Evolutionary conservation across 192 early-diverging fungal genomes (phyloP).

Genomic region (Tieghemiomyces parasiticus): DNA sequence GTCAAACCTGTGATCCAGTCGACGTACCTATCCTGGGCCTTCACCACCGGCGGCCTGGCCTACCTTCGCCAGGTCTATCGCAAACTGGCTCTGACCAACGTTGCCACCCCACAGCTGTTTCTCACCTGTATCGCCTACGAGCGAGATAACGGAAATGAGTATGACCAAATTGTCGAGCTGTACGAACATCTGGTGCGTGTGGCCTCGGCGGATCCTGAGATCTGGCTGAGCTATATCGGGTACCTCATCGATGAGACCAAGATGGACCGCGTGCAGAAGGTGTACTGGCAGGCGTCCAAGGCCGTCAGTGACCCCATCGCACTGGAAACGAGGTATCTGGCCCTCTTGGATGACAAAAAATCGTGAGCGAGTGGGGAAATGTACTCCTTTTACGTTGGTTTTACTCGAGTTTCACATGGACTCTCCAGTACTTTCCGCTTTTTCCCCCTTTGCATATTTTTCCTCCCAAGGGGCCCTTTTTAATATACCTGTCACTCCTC

Average conservation of each 20-base stretch:
- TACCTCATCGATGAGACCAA: background rate
- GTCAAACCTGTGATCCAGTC: background rate
- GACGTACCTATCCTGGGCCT: background rate
- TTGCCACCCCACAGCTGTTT: background rate
- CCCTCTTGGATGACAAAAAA: background rate
- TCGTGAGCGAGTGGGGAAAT: too few relatives aligned
- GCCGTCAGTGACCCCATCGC: background rate
- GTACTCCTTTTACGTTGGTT: too few relatives aligned
- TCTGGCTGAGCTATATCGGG: background rate
- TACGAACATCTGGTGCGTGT: slow-evolving; percentile 4
- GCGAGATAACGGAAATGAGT: background rate
- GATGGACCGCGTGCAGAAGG: background rate
- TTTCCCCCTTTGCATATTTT: too few relatives aligned
- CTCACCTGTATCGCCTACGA: background rate
- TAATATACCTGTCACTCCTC: too few relatives aligned
- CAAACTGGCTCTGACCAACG: background rate
- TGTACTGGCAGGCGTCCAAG: background rate
- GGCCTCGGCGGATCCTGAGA: background rate
- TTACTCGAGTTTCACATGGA: too few relatives aligned
- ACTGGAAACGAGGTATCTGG: background rate
- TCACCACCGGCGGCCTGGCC: background rate
- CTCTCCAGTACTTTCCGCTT: too few relatives aligned
- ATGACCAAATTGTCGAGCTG: background rate
- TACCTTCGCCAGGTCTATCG: background rate
- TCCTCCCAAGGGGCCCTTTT: too few relatives aligned